Evolutionary conservation across 2,329 filamentous ascomycete genomes (phyloP).

Genomic region (Fusarium protoensiforme): DNA sequence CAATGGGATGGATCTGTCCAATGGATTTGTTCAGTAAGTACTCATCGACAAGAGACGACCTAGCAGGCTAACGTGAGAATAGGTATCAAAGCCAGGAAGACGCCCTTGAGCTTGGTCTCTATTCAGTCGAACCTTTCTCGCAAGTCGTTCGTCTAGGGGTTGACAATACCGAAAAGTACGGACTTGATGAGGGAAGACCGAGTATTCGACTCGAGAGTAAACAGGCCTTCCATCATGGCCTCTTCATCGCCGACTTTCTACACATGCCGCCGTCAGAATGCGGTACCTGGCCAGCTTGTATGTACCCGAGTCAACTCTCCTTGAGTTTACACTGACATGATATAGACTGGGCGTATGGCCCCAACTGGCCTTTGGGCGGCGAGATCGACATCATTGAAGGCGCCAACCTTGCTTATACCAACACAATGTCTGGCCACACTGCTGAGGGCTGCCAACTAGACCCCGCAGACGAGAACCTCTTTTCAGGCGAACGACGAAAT

Average conservation of each 20-base stretch:
- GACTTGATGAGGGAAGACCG: conserved; percentile 55
- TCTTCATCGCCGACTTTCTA: conserved; percentile 77
- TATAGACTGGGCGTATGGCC: conserved; percentile 64
- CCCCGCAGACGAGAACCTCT: conserved; percentile 30
- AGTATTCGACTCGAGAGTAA: conserved; percentile 77
- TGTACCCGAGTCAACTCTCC: conserved; percentile 27
- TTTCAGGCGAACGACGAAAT: conserved; percentile 42
- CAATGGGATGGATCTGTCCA: conserved; percentile 67
- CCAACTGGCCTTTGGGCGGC: conserved; percentile 70
- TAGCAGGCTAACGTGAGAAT: conserved; percentile 16
- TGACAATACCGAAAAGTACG: conserved; percentile 54
- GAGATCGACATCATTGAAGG: conserved; percentile 80
- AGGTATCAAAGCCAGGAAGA: conserved; percentile 58
- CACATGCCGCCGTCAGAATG: conserved; percentile 80
- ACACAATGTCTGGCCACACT: conserved; percentile 73
- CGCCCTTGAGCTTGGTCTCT: conserved; percentile 54
- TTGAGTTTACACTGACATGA: background rate
- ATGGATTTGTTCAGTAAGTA: conserved; percentile 74
- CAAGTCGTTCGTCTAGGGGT: conserved; percentile 59
- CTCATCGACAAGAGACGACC: conserved; percentile 34
- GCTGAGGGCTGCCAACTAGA: conserved; percentile 46
- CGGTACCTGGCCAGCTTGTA: conserved; percentile 79
- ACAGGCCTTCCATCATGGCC: conserved; percentile 70
- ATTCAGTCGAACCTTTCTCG: conserved; percentile 54
- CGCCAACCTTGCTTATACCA: conserved; percentile 69